These are phyloP conservation scores for Acanthamoeba healyi DNA, from an alignment of 208 protist genomes.

Conservation along the genomic window DNA sequence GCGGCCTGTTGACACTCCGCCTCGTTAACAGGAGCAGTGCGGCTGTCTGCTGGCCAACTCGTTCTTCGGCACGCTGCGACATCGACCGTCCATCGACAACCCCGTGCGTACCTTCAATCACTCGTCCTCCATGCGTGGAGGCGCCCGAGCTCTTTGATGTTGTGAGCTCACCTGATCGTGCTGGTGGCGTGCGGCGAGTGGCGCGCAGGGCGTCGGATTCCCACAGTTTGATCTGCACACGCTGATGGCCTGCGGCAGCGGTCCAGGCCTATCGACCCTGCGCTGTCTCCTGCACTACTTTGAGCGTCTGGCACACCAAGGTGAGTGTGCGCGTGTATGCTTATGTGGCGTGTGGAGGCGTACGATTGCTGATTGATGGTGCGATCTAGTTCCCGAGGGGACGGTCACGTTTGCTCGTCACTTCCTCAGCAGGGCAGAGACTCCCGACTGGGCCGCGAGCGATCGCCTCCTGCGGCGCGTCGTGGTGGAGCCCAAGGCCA, in stretches of 20 bases:
- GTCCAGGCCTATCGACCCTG: background rate
- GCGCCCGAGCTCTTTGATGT: too few relatives aligned
- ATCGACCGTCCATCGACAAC: background rate
- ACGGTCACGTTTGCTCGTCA: background rate
- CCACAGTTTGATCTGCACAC: background rate
- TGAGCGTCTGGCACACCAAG: background rate
- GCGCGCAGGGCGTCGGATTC: background rate
- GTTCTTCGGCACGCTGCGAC: slow-evolving; percentile 78
- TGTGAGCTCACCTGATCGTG: too few relatives aligned
- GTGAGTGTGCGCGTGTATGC: too few relatives aligned
- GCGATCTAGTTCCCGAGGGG: background rate
- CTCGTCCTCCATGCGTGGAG: background rate
- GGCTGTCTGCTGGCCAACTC: slow-evolving; percentile 77
- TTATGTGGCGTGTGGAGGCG: too few relatives aligned
- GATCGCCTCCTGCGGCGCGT: background rate
- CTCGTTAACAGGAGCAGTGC: slow-evolving; percentile 72
- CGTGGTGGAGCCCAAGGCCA: background rate
- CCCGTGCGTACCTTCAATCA: background rate
- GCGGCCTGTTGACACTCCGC: too few relatives aligned
- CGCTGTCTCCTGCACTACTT: slow-evolving; percentile 32
- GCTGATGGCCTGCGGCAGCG: background rate
- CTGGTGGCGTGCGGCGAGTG: too few relatives aligned
- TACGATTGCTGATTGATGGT: too few relatives aligned
- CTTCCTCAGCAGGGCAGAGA: background rate
- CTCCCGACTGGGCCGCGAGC: background rate